Evolutionary conservation across 164 flowering plant species (phyloP), one percentile per base, ranked within the genome.

Genomic region (Tetracentron sinense): DNA sequence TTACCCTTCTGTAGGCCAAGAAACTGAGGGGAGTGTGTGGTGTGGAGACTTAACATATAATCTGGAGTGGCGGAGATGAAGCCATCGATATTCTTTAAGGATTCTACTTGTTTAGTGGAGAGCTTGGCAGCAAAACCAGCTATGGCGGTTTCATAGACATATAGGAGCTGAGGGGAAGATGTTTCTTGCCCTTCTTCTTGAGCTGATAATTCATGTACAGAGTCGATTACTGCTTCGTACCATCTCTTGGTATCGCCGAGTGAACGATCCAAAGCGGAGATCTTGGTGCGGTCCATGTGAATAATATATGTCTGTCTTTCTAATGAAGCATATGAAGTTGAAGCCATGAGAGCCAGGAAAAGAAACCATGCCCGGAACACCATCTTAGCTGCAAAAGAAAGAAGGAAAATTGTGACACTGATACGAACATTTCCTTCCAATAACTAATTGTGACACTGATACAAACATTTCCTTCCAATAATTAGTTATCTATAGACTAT

Each of bases 81-180:
- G 2, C 92, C 95, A 14, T 79, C 78, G 0, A 80, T 20, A 42
- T 70, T 64, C n/a, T 54, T 64, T 5, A 91, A 29, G 1, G 72
- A 51, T 56, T 79, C 69, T 1, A 79, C 54, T 42, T 90, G 84
- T 16, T 67, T 49, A 8, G 19, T n/a, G 0, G 97, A 77, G 35
- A 91, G 87, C 62, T 63, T 80, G 4, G 87, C 96, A 0, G 93
- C 79, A 54, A 91, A 87, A 28, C 93, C 97, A 5, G 81, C 71
- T n/a, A 86, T 30, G 56, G 75, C 69, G 1, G 64, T 80, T 61
- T 85, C 75, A 42, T 90, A 88, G 50, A 66, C 66, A 31, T 90
- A 86, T 19, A 86, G 80, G 23, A 90, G 79, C 65, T 78, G 56
- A 16, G 92, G 81, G 22, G 71, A 8, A 19, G 67, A 42, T 27